These are phyloP conservation scores for Colletotrichum musicola DNA, from an alignment of 2,329 filamentous ascomycete species.

Conservation along the genomic window DNA sequence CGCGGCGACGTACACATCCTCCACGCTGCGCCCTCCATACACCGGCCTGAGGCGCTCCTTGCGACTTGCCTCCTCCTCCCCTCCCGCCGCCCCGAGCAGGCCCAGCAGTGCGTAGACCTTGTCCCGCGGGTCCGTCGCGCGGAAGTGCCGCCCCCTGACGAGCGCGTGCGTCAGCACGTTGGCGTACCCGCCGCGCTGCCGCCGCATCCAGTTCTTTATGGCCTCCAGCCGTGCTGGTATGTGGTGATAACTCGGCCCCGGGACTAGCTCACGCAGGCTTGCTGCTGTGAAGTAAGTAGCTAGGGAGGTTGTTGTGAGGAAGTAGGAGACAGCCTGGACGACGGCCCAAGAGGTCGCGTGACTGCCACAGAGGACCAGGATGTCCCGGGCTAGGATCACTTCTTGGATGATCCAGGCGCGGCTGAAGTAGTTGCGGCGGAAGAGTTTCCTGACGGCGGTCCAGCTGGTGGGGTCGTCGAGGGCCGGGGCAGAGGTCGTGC, in stretches of 20 bases:
- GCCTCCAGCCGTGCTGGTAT: background rate
- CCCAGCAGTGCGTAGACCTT: conserved; percentile 40
- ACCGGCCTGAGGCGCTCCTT: background rate
- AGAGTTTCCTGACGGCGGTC: conserved; percentile 22
- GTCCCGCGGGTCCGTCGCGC: conserved; percentile 37
- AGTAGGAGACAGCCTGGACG: conserved; percentile 9
- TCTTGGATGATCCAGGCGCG: conserved; percentile 42
- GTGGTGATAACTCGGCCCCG: conserved; percentile 14
- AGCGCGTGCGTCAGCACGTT: background rate
- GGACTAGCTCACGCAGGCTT: conserved; percentile 7
- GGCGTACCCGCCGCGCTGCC: background rate
- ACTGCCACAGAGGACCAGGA: background rate
- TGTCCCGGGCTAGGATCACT: conserved; percentile 24
- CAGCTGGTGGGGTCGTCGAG: conserved; percentile 2
- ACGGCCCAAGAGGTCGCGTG: background rate
- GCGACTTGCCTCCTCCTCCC: no score
- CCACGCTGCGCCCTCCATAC: background rate
- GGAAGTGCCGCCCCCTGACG: conserved; percentile 21
- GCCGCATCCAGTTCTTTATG: conserved; percentile 2
- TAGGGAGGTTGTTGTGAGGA: background rate
- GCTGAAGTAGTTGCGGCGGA: conserved; percentile 35
- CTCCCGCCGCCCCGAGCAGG: conserved; percentile 5
- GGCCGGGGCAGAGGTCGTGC: no score
- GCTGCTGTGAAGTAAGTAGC: background rate
- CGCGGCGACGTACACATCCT: background rate